Conservation (phyloP, 2,329 filamentous ascomycete species). For the Talaromyces sp. region DNA sequence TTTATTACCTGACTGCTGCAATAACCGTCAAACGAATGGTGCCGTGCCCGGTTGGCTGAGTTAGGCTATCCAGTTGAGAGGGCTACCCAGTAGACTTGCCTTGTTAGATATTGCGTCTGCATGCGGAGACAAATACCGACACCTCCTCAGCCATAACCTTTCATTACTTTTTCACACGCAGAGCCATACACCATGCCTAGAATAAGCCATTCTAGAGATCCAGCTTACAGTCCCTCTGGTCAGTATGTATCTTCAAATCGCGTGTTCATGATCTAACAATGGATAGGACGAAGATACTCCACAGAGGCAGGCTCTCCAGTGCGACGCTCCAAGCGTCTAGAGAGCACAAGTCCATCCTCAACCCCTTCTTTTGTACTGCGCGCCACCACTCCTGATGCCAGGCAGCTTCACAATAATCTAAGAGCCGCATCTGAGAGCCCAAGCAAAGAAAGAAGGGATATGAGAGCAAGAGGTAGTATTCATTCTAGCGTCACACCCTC, state of each 20-base stretch:
- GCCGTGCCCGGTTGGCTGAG: not conserved
- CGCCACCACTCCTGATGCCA: constrained; percentile 16
- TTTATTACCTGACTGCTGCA: not conserved
- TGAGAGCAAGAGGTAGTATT: not conserved
- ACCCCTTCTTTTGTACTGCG: constrained; percentile 6
- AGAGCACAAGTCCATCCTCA: not conserved
- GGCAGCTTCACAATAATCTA: constrained; percentile 21
- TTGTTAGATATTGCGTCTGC: not conserved
- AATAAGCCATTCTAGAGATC: constrained; percentile 7
- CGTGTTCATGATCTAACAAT: not conserved
- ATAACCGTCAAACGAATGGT: not conserved
- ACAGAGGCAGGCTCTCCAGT: constrained; percentile 7
- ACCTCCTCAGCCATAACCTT: not conserved
- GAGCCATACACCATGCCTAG: constrained; percentile 5
- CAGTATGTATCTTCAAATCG: not conserved
- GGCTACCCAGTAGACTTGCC: not conserved
- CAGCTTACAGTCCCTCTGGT: constrained; percentile 16
- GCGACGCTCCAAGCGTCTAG: constrained; percentile 15
- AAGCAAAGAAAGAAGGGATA: constrained; percentile 15
- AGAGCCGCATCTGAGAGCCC: constrained; percentile 26
- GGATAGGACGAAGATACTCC: constrained; percentile 16
- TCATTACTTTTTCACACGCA: not conserved
- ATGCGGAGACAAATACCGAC: not conserved
- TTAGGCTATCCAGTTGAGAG: not conserved
- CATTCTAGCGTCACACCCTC: constrained; percentile 28